phyloP scores from a whole-genome alignment of 768 basidiomycete genomes.

The Collybiopsis luxurians region DNA sequence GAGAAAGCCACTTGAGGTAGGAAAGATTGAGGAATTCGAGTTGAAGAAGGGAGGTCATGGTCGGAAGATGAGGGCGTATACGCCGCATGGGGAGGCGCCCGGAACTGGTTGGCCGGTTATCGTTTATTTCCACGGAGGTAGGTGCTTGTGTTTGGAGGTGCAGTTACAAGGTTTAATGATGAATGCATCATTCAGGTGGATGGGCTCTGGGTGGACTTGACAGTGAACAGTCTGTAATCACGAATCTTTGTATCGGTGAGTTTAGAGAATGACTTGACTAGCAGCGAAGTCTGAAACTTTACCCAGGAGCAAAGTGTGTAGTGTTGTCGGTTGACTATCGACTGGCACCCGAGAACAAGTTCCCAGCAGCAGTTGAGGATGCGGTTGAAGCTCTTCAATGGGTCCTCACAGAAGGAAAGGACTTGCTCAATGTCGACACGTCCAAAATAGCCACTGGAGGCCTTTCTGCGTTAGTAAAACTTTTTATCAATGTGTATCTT shows the following conservation, averaged over 20 bases:
- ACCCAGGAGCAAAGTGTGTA: conserved; percentile 55
- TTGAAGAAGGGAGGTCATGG: conserved; percentile 30
- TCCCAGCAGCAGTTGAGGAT: conserved; percentile 71
- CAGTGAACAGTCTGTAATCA: conserved; percentile 57
- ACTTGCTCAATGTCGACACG: conserved; percentile 45
- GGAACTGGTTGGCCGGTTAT: conserved; percentile 66
- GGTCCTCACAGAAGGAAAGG: conserved; percentile 48
- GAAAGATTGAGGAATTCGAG: conserved; percentile 48
- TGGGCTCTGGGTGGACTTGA: conserved; percentile 72
- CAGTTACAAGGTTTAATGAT: not conserved
- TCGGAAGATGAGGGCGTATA: conserved; percentile 55
- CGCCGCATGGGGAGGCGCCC: conserved; percentile 51
- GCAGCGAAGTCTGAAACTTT: not conserved
- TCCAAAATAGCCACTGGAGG: conserved; percentile 65
- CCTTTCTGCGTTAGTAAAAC: conserved; percentile 52
- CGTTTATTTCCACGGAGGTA: conserved; percentile 75
- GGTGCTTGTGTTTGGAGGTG: not conserved
- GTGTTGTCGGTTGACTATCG: conserved; percentile 72
- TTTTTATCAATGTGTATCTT: not conserved
- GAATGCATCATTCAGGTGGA: conserved; percentile 44
- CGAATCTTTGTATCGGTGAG: conserved; percentile 56
- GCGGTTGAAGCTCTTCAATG: conserved; percentile 63
- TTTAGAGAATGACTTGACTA: not conserved
- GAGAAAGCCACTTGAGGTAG: conserved; percentile 54
- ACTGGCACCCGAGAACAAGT: conserved; percentile 67